Base-by-base conservation (phyloP, 1,284 basidiomycete species). In the Pholiota adiposa region DNA sequence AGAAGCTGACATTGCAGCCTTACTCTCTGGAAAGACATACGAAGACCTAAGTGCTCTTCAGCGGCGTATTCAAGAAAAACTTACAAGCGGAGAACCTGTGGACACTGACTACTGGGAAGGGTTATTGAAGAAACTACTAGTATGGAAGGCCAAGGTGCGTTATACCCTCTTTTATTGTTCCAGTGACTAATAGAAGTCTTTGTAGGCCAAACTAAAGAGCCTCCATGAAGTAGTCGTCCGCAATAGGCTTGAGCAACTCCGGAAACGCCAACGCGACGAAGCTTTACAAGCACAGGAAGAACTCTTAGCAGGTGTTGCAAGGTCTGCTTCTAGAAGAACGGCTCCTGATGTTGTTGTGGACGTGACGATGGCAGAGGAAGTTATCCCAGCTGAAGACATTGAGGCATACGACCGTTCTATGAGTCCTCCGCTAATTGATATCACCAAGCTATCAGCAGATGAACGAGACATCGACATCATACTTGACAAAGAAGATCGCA, bases 51-150 rank as follows among this genome's bases (percentile, higher is more conserved):
- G 85, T 18, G 84, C 83, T 40, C 81, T 99, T 31, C 97, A 99
- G 74, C 83, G 86, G 59, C 90, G 90, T 68, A 90, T 99, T 14
- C 93, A 95, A 68, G 83, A 83, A 53, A 99, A 99, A 75, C 83
- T 99, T 1, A 81, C 84, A 0, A 94, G 94, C 61, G 94, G 94
- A 31, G 96, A 98, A 74, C 95, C 96, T 0, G 86, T 99, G 40
- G 97, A 99, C 74, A 92, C 90, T 12, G 97, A 99, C 73, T 99
- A 99, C 72, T 99, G 97, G 97, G 97, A 98, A 75, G 83, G 88
- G 38, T 78, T 99, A 5, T 75, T 99, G 60, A 93, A 94, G 73
- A 96, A 94, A 72, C 78, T 99, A 41, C 81, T 97, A n/a, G 96
- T 99, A 1, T 97, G 94, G 90, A 98, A 98, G 75, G 93, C 97